These are phyloP conservation scores for Rhodotorula diobovata DNA, from an alignment of 768 basidiomycete genomes.

Conservation along the genomic window DNA sequence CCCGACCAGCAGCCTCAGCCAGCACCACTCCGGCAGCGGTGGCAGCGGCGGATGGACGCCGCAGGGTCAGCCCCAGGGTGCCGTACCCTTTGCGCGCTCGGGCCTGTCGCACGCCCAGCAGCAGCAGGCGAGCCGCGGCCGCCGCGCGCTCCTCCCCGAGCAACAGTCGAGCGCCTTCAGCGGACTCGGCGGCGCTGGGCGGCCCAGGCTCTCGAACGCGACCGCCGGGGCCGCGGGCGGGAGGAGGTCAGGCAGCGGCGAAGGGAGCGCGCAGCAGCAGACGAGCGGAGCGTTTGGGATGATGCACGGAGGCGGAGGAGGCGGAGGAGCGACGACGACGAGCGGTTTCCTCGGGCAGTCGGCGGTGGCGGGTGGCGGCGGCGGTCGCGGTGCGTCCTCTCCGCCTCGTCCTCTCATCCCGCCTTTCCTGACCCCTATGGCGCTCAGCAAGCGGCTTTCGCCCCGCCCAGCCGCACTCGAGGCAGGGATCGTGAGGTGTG, in stretches of 20 bases:
- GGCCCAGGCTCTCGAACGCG: background rate
- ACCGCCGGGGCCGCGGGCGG: background rate
- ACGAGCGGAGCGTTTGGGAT: background rate
- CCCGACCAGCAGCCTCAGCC: background rate
- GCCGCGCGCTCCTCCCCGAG: background rate
- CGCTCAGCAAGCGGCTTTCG: background rate
- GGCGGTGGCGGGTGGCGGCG: background rate
- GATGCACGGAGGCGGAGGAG: too few species aligned
- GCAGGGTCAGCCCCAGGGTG: background rate
- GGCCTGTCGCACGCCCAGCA: background rate
- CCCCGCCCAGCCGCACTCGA: background rate
- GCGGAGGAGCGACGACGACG: background rate
- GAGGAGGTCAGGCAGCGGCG: background rate
- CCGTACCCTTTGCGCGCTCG: background rate
- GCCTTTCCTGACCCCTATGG: background rate
- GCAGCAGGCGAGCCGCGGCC: background rate
- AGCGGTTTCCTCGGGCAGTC: background rate
- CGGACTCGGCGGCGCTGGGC: background rate
- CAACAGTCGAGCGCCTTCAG: too few species aligned
- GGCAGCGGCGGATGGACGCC: background rate
- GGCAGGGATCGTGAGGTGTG: background rate
- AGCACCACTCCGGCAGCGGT: background rate
- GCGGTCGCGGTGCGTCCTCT: slow-evolving; percentile 3
- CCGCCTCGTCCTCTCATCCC: background rate
- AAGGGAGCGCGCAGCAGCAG: background rate